A percentile compares a stretch with the other conserved stretches of the same genome.
Evolutionary conservation across 2,329 filamentous ascomycete species (phyloP).

Genomic region (Sclerotinia minor): DNA sequence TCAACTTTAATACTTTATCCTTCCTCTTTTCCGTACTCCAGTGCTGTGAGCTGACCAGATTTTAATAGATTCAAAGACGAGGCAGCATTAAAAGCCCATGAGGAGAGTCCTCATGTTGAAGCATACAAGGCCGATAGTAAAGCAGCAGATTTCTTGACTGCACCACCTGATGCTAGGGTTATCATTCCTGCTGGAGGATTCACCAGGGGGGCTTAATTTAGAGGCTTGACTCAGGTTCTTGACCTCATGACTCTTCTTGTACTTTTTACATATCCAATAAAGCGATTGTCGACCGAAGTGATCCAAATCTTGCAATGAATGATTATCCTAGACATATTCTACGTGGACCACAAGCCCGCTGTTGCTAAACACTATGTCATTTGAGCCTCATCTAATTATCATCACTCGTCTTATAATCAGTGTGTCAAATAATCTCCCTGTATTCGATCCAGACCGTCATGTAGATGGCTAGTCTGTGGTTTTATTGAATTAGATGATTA

Average conservation of each 20-base stretch:
- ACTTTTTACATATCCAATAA: not conserved
- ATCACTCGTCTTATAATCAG: too few species aligned
- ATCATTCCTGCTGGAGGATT: constrained; percentile 13
- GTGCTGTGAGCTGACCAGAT: not conserved
- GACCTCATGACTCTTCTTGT: constrained; percentile 33
- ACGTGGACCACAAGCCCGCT: not conserved
- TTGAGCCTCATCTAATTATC: too few species aligned
- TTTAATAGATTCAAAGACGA: constrained; percentile 16
- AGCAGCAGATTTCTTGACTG: not conserved
- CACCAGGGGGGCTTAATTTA: not conserved
- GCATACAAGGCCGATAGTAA: not conserved
- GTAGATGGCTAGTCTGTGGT: too few species aligned
- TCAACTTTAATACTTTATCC: not conserved
- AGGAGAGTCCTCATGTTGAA: constrained; percentile 5
- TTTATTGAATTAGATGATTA: too few species aligned
- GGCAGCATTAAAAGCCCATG: constrained; percentile 10
- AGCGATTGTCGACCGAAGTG: not conserved
- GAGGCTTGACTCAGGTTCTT: not conserved
- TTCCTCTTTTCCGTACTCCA: not conserved
- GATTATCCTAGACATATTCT: not conserved
- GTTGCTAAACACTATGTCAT: not conserved
- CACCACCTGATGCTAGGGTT: not conserved
- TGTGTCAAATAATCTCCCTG: too few species aligned
- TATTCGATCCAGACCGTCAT: too few species aligned
- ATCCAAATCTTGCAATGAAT: not conserved